Percentiles rank a stretch among this genome's conserved stretches.
These are phyloP conservation scores for Grosmannia huntii DNA, from an alignment of 2,329 filamentous ascomycete genomes.

Conservation along the genomic window DNA sequence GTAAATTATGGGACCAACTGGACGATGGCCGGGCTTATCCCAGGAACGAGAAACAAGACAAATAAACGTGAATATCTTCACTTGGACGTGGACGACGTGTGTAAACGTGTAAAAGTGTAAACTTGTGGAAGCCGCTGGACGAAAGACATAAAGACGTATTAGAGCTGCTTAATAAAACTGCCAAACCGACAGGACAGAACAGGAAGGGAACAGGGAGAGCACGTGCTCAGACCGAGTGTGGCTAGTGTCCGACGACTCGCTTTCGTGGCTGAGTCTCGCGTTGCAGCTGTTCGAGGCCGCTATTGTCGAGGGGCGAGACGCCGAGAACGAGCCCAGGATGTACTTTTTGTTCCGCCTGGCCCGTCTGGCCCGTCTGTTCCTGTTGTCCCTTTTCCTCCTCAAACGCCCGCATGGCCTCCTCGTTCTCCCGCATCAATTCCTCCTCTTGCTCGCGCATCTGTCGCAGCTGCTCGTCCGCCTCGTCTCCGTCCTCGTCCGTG, in stretches of 20 bases:
- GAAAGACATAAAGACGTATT: too few species aligned
- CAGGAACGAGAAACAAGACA: too few species aligned
- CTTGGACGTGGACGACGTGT: too few species aligned
- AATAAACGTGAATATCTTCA: too few species aligned
- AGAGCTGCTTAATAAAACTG: too few species aligned
- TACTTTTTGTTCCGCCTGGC: too few species aligned
- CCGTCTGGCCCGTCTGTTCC: neutral
- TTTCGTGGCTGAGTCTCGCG: neutral
- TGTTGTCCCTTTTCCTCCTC: constrained; percentile 18
- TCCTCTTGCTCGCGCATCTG: constrained; percentile 37
- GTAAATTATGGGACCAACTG: neutral
- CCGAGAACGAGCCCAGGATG: too few species aligned
- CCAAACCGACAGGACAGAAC: too few species aligned
- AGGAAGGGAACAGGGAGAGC: too few species aligned
- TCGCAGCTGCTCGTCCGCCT: constrained; percentile 25
- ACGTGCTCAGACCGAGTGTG: neutral
- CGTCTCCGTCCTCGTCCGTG: constrained; percentile 10
- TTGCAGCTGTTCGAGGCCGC: neutral
- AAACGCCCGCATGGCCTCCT: constrained; percentile 33
- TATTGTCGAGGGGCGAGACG: too few species aligned
- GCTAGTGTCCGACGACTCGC: neutral
- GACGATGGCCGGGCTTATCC: neutral
- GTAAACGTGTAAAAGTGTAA: too few species aligned
- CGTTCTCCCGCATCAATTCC: constrained; percentile 37
- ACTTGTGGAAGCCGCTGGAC: too few species aligned